Base-by-base conservation (phyloP, 768 basidiomycete genomes). In the Xerocomus potaroensis region DNA sequence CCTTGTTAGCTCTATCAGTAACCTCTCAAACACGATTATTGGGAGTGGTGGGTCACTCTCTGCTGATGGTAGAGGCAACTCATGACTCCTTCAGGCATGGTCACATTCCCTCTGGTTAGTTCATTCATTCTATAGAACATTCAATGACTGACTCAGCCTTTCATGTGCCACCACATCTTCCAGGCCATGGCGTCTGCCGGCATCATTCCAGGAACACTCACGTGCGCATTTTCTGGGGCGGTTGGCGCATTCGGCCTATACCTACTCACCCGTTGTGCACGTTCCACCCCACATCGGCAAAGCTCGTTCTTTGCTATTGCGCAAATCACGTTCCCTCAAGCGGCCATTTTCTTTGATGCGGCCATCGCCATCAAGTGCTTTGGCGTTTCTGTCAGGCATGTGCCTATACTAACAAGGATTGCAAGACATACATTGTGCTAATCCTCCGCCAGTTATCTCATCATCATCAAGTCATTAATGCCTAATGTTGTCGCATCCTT, bases 281-380 rank as follows among this genome's bases (percentile, higher is more conserved):
- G 80, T 16, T 72, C 80, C 50, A 78, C 91, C 2, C 78, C 80
- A 5, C 83, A 89, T 52, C 74, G 92, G 36, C 78, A 75, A 11
- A 73, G 91, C 15, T 91, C 89, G 7, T 95, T 93, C 66, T 91
- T 91, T 55, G 81, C 85, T 12, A 71, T 94, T 16, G 77, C 88
- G 1, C 78, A 87, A 62, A 69, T 98, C 53, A 95, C 95, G 0
- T 96, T 92, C 64, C 95, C 95, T 3, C 80, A 76, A 35, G 89
- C 87, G 0, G 87, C 87, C 1, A 72, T 91, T 31, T 88, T 91
- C 64, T 95, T 98, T 58, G 95, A 97, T 64, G 83, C 83, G 4
- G 95, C 94, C 11, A 92, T 98, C 56, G 92, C 92, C 9, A 85
- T 83, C 63, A 98, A 98, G 64, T 98, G 95, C 65, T 96, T 96